Evolutionary conservation across 2,329 filamentous ascomycete species (phyloP).

Genomic region (Aspergillus novoparasiticus): DNA sequence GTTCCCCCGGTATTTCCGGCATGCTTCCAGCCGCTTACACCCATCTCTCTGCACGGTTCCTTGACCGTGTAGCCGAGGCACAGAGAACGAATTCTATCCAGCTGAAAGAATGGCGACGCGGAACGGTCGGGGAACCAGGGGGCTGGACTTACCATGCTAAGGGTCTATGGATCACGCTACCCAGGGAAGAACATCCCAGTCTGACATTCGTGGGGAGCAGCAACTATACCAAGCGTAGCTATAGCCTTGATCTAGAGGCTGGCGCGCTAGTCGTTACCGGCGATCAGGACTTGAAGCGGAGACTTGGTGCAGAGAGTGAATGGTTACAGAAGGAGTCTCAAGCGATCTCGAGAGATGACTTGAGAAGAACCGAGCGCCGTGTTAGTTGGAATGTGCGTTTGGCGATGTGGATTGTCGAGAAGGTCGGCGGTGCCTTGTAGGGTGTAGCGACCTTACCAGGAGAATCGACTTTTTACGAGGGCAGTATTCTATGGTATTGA

Average conservation of each 20-base stretch:
- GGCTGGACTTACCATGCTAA: constrained; percentile 99
- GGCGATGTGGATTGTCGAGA: constrained; percentile 90
- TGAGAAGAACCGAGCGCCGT: constrained; percentile 77
- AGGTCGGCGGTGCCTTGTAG: constrained; percentile 84
- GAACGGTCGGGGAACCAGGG: constrained; percentile 75
- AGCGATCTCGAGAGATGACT: constrained; percentile 72
- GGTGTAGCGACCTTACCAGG: not conserved
- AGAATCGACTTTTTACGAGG: not conserved
- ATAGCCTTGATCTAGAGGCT: constrained; percentile 87
- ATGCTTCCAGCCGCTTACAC: constrained; percentile 92
- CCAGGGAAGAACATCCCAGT: constrained; percentile 64
- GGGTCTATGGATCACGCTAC: constrained; percentile 80
- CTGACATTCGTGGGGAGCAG: constrained; percentile 86
- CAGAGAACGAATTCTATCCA: constrained; percentile 62
- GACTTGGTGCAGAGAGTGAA: constrained; percentile 76
- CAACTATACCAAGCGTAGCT: constrained; percentile 94
- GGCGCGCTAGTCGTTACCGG: constrained; percentile 83
- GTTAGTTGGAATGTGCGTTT: constrained; percentile 83
- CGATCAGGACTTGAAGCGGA: constrained; percentile 69
- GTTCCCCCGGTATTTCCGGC: constrained; percentile 82
- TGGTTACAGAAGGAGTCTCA: constrained; percentile 77
- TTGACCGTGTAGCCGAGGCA: constrained; percentile 62
- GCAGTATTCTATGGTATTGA: not conserved
- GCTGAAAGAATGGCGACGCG: constrained; percentile 85
- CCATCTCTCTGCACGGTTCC: constrained; percentile 78